A percentile compares a stretch with the other conserved stretches of the same genome.
phyloP scores from a whole-genome alignment of 495 filamentous ascomycete genomes.

The Daldinia concentrica region DNA sequence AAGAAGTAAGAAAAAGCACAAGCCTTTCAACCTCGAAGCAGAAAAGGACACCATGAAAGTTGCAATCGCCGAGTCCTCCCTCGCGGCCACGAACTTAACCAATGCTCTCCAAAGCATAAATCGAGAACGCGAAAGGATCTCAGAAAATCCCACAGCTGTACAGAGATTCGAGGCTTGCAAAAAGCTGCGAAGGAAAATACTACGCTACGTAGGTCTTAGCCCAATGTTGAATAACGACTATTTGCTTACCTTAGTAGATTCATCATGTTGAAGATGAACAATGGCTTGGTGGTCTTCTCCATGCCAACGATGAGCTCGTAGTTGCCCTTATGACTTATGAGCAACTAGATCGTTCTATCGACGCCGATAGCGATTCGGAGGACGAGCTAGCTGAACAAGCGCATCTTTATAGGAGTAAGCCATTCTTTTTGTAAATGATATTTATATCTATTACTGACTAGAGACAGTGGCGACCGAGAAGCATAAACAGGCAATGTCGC shows the following conservation, averaged over 20 bases:
- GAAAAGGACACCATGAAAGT: constrained; percentile 87
- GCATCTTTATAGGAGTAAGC: constrained; percentile 62
- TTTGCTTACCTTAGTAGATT: constrained; percentile 59
- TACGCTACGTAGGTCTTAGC: constrained; percentile 73
- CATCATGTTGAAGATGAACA: constrained; percentile 84
- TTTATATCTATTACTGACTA: constrained; percentile 30
- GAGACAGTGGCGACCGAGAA: constrained; percentile 60
- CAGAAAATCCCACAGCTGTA: constrained; percentile 79
- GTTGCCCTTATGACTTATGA: constrained; percentile 95
- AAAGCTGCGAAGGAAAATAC: constrained; percentile 77
- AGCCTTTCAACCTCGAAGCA: constrained; percentile 81
- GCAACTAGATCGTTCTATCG: constrained; percentile 92
- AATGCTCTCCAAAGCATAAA: constrained; percentile 93
- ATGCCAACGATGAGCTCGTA: constrained; percentile 86
- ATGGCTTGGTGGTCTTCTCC: constrained; percentile 80
- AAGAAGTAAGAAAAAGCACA: constrained; percentile 60
- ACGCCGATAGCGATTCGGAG: constrained; percentile 96
- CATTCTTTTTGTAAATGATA: constrained; percentile 1
- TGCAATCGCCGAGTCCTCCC: constrained; percentile 82
- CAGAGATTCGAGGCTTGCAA: constrained; percentile 88
- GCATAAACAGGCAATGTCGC: constrained; percentile 55
- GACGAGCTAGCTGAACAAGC: constrained; percentile 67
- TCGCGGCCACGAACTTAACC: constrained; percentile 88
- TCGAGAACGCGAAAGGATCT: constrained; percentile 86
- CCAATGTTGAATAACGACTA: not conserved